Evolutionary conservation across 345 rosid genomes (phyloP).

Genomic region (Punica granatum): DNA sequence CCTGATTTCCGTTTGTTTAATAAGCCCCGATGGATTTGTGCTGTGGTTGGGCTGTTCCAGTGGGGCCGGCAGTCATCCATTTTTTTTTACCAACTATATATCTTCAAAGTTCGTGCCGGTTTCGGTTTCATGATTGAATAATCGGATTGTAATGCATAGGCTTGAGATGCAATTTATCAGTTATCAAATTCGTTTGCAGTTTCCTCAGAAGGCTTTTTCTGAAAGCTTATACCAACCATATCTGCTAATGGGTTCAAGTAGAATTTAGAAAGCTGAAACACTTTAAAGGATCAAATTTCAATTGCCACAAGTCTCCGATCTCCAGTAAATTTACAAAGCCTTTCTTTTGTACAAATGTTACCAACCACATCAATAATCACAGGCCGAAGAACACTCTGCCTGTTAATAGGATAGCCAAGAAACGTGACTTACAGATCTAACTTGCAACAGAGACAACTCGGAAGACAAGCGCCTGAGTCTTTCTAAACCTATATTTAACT

Average conservation of each 20-base stretch:
- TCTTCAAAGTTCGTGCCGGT: too few relatives aligned
- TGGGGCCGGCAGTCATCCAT: too few relatives aligned
- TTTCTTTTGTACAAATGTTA: conserved; percentile 2
- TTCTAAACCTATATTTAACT: neutral
- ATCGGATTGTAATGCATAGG: neutral
- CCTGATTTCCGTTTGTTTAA: too few relatives aligned
- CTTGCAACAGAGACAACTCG: neutral
- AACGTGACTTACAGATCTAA: neutral
- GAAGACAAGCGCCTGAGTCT: neutral
- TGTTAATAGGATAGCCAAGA: neutral
- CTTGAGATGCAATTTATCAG: neutral
- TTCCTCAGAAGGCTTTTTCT: neutral
- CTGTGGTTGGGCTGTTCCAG: too few relatives aligned
- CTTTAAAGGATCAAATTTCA: neutral
- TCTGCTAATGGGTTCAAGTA: too few relatives aligned
- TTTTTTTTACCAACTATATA: too few relatives aligned
- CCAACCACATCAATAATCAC: neutral
- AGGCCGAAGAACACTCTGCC: neutral
- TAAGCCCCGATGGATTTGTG: too few relatives aligned
- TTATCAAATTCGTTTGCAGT: neutral
- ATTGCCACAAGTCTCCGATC: neutral
- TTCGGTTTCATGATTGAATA: too few relatives aligned
- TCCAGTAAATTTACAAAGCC: neutral
- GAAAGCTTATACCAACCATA: too few relatives aligned
- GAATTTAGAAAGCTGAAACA: neutral